phyloP scores from a whole-genome alignment of 805 yeast genomes.

The Lachancea waltii region DNA sequence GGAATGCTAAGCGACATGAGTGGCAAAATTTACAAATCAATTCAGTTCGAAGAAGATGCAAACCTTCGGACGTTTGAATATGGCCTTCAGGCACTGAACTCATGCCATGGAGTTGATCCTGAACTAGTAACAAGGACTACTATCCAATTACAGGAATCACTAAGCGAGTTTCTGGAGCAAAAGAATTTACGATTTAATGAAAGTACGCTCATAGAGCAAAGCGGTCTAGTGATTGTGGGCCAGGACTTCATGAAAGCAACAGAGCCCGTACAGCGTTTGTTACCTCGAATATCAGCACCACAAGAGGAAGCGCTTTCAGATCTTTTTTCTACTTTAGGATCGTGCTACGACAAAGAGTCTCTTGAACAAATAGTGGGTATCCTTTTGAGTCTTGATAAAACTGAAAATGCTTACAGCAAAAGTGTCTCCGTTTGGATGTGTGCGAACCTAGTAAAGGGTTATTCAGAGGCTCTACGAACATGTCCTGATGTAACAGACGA shows the following conservation, averaged over 20 bases:
- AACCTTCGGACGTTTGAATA: constrained; percentile 11
- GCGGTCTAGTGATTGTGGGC: constrained; percentile 16
- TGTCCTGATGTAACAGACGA: constrained; percentile 11
- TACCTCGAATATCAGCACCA: constrained; percentile 19
- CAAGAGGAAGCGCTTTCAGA: constrained; percentile 17
- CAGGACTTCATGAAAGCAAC: constrained; percentile 7
- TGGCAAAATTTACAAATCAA: constrained; percentile 5
- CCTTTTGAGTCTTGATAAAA: neutral
- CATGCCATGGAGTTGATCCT: constrained; percentile 2
- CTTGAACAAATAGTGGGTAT: neutral
- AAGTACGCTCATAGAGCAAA: constrained; percentile 16
- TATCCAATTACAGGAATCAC: neutral
- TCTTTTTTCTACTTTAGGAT: constrained; percentile 21
- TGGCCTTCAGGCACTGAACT: constrained; percentile 10
- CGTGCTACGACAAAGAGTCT: neutral
- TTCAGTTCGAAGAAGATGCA: constrained; percentile 14
- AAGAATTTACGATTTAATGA: constrained; percentile 8
- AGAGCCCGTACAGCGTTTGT: constrained; percentile 13
- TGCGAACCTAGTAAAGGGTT: constrained; percentile 29
- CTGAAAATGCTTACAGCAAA: neutral
- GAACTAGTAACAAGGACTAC: constrained; percentile 3
- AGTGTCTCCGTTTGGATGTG: constrained; percentile 36
- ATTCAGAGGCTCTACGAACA: constrained; percentile 16
- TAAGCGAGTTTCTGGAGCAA: constrained; percentile 4
- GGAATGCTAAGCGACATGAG: neutral